Evolutionary conservation across 1,284 basidiomycete genomes (phyloP).

Genomic region (Fistulina hepatica): DNA sequence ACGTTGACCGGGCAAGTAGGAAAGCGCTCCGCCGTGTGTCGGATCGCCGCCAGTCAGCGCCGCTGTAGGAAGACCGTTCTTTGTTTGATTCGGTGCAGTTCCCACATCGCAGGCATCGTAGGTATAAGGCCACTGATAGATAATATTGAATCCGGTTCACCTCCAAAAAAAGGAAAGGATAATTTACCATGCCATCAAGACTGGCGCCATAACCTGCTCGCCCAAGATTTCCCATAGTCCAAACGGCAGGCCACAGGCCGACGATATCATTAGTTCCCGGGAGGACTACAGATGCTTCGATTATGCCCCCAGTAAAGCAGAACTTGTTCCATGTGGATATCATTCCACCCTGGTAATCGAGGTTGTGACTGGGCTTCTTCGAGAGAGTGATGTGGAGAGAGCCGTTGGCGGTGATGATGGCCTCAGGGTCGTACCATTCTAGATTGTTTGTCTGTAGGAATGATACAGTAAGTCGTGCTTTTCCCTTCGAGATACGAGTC

Average conservation of each 20-base stretch:
- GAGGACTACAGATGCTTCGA: conserved; percentile 63
- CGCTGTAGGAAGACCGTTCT: conserved; percentile 29
- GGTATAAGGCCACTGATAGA: conserved; percentile 59
- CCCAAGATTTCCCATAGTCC: conserved; percentile 53
- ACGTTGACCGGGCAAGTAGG: conserved; percentile 70
- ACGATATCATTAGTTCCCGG: conserved; percentile 59
- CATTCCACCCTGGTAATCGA: conserved; percentile 68
- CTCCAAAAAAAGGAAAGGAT: conserved; percentile 3
- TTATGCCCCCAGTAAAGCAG: conserved; percentile 83
- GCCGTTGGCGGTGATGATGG: conserved; percentile 71
- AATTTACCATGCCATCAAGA: conserved; percentile 36
- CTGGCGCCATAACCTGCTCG: conserved; percentile 38
- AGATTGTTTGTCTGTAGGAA: conserved; percentile 35
- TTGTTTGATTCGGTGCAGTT: conserved; percentile 50
- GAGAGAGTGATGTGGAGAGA: conserved; percentile 72
- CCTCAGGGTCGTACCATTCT: conserved; percentile 66
- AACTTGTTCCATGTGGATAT: conserved; percentile 84
- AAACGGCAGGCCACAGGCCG: conserved; percentile 64
- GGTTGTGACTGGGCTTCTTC: conserved; percentile 53
- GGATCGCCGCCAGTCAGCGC: conserved; percentile 40
- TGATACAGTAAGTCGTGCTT: not conserved
- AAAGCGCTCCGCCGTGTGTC: conserved; percentile 28
- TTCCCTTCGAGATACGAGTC: not conserved
- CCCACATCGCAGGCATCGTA: conserved; percentile 71
- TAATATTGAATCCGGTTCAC: conserved; percentile 4